These are phyloP conservation scores for Pseudofabraea citricarpa DNA, from an alignment of 2,329 filamentous ascomycete genomes.

Conservation along the genomic window DNA sequence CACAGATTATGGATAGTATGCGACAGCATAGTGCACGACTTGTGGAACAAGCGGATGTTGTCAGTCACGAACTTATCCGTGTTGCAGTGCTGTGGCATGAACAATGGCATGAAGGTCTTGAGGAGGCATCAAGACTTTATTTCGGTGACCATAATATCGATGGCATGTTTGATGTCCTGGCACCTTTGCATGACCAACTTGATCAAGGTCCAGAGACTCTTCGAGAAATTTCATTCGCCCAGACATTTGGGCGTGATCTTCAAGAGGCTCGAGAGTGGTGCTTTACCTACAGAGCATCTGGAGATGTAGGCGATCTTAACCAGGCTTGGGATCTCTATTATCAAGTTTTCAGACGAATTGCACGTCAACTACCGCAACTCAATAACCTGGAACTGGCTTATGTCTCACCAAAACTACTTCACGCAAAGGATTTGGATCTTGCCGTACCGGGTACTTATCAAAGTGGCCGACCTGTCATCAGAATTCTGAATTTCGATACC, in stretches of 20 bases:
- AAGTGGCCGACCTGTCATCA: constrained; percentile 71
- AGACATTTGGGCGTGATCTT: constrained; percentile 93
- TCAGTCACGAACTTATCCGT: constrained; percentile 94
- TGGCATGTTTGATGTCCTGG: constrained; percentile 90
- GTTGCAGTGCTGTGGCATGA: constrained; percentile 98
- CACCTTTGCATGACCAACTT: constrained; percentile 85
- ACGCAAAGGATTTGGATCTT: constrained; percentile 79
- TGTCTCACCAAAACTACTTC: constrained; percentile 89
- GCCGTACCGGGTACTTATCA: constrained; percentile 95
- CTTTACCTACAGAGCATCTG: constrained; percentile 81
- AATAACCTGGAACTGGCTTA: constrained; percentile 93
- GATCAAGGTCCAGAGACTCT: constrained; percentile 90
- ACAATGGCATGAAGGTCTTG: constrained; percentile 95
- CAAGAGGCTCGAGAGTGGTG: constrained; percentile 96
- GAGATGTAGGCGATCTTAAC: constrained; percentile 90
- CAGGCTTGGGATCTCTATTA: constrained; percentile 99
- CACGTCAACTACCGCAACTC: constrained; percentile 85
- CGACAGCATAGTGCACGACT: constrained; percentile 87
- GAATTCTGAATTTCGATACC: constrained; percentile 84
- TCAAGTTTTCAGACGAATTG: constrained; percentile 94
- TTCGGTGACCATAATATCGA: constrained; percentile 98
- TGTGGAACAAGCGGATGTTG: constrained; percentile 90
- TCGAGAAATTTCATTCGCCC: constrained; percentile 93
- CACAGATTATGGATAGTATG: constrained; percentile 97
- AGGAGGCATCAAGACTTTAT: constrained; percentile 93